These are phyloP conservation scores for Cryphonectria nitschkei DNA, from an alignment of 2,329 filamentous ascomycete species.

Conservation along the genomic window DNA sequence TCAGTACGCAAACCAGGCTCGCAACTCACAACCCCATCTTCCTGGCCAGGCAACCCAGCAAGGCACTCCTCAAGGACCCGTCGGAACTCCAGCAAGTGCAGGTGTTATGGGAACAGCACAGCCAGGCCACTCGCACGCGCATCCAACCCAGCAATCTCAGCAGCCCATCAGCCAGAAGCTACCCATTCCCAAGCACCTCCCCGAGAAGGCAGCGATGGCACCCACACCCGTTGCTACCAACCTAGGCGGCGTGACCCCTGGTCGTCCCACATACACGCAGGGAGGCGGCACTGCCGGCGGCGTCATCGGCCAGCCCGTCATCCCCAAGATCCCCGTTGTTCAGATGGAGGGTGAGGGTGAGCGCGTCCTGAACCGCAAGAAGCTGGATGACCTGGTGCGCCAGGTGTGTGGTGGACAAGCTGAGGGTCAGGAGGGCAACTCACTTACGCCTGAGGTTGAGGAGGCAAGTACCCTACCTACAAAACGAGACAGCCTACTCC, in stretches of 20 bases:
- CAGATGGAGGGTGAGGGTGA: conserved; percentile 91
- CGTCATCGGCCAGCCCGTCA: conserved; percentile 84
- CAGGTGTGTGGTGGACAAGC: conserved; percentile 85
- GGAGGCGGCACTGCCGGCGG: conserved; percentile 78
- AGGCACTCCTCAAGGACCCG: conserved; percentile 25
- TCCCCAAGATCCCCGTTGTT: conserved; percentile 80
- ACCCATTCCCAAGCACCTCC: conserved; percentile 80
- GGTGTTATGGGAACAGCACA: conserved; percentile 32
- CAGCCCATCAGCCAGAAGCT: conserved; percentile 61
- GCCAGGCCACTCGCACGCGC: conserved; percentile 51
- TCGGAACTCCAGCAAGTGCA: conserved; percentile 29
- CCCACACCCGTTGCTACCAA: conserved; percentile 74
- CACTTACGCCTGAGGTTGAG: conserved; percentile 89
- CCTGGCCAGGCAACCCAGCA: conserved; percentile 29
- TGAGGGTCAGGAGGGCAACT: conserved; percentile 73
- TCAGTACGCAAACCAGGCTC: conserved; percentile 49
- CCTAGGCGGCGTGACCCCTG: conserved; percentile 57
- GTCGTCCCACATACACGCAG: conserved; percentile 82
- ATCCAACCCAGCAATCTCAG: conserved; percentile 46
- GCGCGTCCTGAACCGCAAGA: conserved; percentile 95
- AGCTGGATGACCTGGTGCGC: conserved; percentile 90
- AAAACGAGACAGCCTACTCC: neutral
- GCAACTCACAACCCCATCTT: conserved; percentile 36
- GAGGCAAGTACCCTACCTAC: conserved; percentile 65
- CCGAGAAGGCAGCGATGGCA: conserved; percentile 66